phyloP scores from a whole-genome alignment of 1,284 basidiomycete species.

The Cerrena zonata region DNA sequence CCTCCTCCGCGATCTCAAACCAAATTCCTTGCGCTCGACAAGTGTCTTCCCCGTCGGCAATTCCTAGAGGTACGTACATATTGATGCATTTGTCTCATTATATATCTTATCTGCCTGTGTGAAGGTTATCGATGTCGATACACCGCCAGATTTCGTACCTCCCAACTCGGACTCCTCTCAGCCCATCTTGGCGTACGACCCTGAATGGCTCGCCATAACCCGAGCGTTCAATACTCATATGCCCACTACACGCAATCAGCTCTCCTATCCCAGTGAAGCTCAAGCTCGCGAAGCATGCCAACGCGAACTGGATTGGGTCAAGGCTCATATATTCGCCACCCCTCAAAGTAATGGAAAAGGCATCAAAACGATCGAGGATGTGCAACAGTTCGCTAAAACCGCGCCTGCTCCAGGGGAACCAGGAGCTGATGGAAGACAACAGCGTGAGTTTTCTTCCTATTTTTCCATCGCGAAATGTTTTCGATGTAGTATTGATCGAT shows the following conservation, averaged over 20 bases:
- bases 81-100: too few species aligned
- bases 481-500: too few species aligned
- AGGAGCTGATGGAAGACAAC: slow-evolving; percentile 32
- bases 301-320: slow-evolving; percentile 65
- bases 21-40: slow-evolving; percentile 87
- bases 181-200: slow-evolving; percentile 62
- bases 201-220: slow-evolving; percentile 90
- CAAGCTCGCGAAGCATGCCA: slow-evolving; percentile 55
- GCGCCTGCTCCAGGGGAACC: slow-evolving; percentile 58
- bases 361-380: slow-evolving; percentile 37
- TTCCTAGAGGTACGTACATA: slow-evolving; percentile 73
- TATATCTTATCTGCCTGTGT: not conserved
- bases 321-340: slow-evolving; percentile 41
- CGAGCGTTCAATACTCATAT: slow-evolving; percentile 81
- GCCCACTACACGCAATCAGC: slow-evolving; percentile 45
- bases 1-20: slow-evolving; percentile 39
- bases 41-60: slow-evolving; percentile 77
- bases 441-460: slow-evolving; percentile 37
- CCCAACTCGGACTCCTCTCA: not conserved
- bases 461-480: too few species aligned
- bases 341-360: slow-evolving; percentile 18
- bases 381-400: slow-evolving; percentile 71
- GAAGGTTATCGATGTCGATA: slow-evolving; percentile 68
- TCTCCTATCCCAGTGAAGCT: slow-evolving; percentile 54
- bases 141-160: slow-evolving; percentile 21